phyloP scores from a whole-genome alignment of 2,329 filamentous ascomycete genomes.

The Ceratocystis harringtonii region DNA sequence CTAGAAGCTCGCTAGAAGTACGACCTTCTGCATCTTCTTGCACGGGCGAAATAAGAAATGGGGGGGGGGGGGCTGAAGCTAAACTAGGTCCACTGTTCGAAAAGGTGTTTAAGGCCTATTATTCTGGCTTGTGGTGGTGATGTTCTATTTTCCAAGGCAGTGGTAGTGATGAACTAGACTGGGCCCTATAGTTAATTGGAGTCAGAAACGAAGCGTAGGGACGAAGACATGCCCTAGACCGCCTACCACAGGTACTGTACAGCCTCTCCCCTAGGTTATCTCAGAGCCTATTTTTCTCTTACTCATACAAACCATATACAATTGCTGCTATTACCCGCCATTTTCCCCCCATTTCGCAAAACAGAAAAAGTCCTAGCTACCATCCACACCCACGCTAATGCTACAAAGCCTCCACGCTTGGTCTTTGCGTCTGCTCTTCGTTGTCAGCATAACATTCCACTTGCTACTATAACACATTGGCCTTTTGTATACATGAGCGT shows the following conservation, averaged over 20 bases:
- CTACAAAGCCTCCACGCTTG: not conserved
- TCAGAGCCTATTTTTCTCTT: not conserved
- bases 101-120: not conserved
- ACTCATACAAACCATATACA: not conserved
- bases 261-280: not conserved
- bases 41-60: not conserved
- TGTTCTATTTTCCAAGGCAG: not conserved
- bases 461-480: not conserved
- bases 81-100: not conserved
- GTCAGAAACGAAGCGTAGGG: not conserved
- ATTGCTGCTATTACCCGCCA: not conserved
- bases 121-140: not conserved
- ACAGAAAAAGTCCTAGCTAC: not conserved
- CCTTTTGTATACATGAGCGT: not conserved
- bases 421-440: not conserved
- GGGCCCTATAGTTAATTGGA: not conserved
- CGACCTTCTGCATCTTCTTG: not conserved
- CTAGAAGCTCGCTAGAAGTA: slow-evolving; percentile 4
- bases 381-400: not conserved
- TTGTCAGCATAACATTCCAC: not conserved
- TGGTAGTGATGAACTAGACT: not conserved
- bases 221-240: not conserved
- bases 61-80: not conserved
- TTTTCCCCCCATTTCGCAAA: no score
- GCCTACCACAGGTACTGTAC: not conserved